Evolutionary conservation across 805 yeast genomes (phyloP), one percentile per base, ranked within the genome.

Genomic region (Saccharomycopsis sp.): DNA sequence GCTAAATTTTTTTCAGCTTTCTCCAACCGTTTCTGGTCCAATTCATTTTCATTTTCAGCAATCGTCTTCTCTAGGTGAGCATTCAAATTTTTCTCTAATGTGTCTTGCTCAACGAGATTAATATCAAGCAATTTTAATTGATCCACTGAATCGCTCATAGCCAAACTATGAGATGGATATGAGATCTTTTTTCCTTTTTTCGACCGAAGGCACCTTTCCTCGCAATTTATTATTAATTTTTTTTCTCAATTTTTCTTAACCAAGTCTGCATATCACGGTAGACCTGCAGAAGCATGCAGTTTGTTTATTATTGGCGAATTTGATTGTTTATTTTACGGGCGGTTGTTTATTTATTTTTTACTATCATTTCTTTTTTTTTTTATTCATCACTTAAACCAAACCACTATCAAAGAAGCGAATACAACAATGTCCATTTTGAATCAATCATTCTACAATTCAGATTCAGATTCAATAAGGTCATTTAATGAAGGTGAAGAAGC

Each of bases 21-120:
- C 14, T 74, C 79, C n/a, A 89, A 65, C 48, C 97, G 70, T 51
- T 78, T 81, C 47, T 70, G 65, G 54, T 93, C 98, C 33, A 82
- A 65, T 53, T 84, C 95, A 1, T 74, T 62, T 40, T 85, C 88
- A 42, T 80, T 78, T 32, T 70, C 62, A 1, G 72, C 64, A 40
- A 89, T 70, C 3, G 75, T 76, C 44, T 67, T 65, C 50, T 79
- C 78, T 0, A 96, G 95, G 61, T 75, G 67, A 27, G 68, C 67
- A 14, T 87, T 86, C 27, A 90, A 80, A 45, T 74, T 67, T 38
- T 75, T 65, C 56, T 89, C 98, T n/a, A 90, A 62, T 6, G 80
- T 79, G 43, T 75, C 79, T 60, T 93, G 97, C 54, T 85, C 88
- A 47, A 87, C 78, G 2, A 86, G 66, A 54, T 68, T 68, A 23